Percentiles rank a stretch among this genome's conserved stretches.
Conservation (phyloP, 2,329 filamentous ascomycete genomes). For the Thelonectria blattea region DNA sequence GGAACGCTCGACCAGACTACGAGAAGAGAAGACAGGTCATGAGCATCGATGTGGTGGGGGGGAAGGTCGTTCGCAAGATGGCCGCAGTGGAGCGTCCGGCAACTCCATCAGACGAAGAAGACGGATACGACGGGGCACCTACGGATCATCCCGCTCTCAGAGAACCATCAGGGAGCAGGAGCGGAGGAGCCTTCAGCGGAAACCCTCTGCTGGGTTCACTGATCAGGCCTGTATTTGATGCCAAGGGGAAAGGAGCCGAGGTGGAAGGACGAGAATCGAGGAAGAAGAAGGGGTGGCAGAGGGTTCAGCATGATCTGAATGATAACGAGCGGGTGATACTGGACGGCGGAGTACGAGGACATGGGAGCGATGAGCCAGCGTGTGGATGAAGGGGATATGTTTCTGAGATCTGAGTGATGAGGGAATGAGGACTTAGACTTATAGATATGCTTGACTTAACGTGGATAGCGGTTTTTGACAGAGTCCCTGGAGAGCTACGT, state of each 20-base stretch:
- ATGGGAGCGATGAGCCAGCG: constrained; percentile 47
- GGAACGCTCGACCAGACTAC: constrained; percentile 83
- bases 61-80: constrained; percentile 77
- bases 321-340: constrained; percentile 66
- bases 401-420: background rate
- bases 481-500: no score
- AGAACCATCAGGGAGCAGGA: constrained; percentile 46
- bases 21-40: constrained; percentile 87
- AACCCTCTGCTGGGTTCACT: constrained; percentile 71
- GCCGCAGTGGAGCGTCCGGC: constrained; percentile 64
- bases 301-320: constrained; percentile 65
- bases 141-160: constrained; percentile 39
- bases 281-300: constrained; percentile 57
- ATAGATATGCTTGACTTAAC: constrained; percentile 1
- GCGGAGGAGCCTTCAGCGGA: constrained; percentile 65
- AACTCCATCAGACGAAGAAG: constrained; percentile 56
- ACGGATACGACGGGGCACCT: constrained; percentile 39
- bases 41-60: constrained; percentile 81
- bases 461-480: no score
- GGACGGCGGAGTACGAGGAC: constrained; percentile 60
- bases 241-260: constrained; percentile 57
- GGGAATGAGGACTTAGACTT: background rate
- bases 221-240: constrained; percentile 67
- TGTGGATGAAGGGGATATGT: constrained; percentile 38
- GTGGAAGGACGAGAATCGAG: constrained; percentile 49